A percentile compares a stretch with the other conserved stretches of the same genome.
Evolutionary conservation across 164 flowering plant genomes (phyloP).

Genomic region (Stephania japonica): DNA sequence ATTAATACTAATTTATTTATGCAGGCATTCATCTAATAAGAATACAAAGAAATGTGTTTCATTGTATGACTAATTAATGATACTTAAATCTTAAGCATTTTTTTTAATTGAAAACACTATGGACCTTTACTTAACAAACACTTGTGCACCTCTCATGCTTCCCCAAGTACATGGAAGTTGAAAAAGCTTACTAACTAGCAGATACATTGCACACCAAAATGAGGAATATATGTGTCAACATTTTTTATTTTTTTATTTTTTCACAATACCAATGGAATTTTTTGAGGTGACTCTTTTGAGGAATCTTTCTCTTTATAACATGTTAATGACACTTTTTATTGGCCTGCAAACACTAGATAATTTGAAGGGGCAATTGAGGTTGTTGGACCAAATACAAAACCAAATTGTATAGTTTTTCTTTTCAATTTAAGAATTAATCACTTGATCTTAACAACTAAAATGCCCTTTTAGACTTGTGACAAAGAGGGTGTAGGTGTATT

Average conservation of each 20-base stretch:
- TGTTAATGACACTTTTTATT: neutral
- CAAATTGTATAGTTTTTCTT: neutral
- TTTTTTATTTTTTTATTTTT: neutral
- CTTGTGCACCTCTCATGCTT: neutral
- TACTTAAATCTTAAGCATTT: neutral
- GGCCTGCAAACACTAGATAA: neutral
- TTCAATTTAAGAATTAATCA: neutral
- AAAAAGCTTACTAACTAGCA: neutral
- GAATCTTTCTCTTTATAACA: neutral
- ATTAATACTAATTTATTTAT: neutral
- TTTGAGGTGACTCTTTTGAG: neutral
- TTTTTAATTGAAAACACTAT: neutral
- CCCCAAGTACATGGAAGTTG: neutral
- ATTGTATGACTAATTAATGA: no score
- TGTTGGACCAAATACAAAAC: neutral
- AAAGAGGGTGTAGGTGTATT: neutral
- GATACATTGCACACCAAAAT: neutral
- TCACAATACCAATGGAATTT: neutral
- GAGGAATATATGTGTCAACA: neutral
- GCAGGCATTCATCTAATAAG: neutral
- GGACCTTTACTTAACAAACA: neutral
- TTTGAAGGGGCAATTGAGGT: neutral
- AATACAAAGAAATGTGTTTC: neutral
- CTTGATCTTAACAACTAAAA: neutral
- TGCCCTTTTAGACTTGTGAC: neutral